Evolutionary conservation across 208 protist species (phyloP).

Genomic region (Phytomonas sp.): DNA sequence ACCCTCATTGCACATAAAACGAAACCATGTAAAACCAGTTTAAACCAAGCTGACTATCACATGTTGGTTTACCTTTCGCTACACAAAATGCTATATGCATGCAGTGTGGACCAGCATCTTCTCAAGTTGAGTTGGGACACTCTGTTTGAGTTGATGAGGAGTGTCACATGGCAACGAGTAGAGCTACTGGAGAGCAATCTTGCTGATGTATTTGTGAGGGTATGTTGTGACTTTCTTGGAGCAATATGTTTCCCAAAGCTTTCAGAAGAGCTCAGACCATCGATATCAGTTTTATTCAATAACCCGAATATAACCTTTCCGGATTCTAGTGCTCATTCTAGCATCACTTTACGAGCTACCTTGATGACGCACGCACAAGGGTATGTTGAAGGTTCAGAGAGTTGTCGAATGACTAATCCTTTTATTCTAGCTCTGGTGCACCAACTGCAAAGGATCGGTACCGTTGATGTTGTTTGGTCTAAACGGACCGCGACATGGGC

Average conservation of each 20-base stretch:
- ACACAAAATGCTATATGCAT: slow-evolving; percentile 61
- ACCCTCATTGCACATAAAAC: slow-evolving; percentile 42
- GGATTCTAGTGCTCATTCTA: background rate
- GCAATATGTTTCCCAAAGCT: slow-evolving; percentile 15
- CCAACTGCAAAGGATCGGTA: slow-evolving; percentile 43
- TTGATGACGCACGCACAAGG: background rate
- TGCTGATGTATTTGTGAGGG: slow-evolving; percentile 36
- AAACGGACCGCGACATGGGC: slow-evolving; percentile 55
- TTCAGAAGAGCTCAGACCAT: background rate
- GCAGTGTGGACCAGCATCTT: slow-evolving; percentile 25
- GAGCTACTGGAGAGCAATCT: slow-evolving; percentile 33
- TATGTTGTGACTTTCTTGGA: slow-evolving; percentile 43
- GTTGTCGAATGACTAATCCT: slow-evolving; percentile 11
- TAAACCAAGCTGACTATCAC: slow-evolving; percentile 46
- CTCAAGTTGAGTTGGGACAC: slow-evolving; percentile 41
- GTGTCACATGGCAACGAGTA: slow-evolving; percentile 16
- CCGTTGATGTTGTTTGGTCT: slow-evolving; percentile 44
- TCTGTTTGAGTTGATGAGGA: slow-evolving; percentile 21
- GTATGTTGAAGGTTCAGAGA: background rate
- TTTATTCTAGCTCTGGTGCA: slow-evolving; percentile 38
- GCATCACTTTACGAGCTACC: background rate
- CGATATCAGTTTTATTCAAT: background rate
- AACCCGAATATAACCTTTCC: background rate
- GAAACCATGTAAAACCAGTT: background rate
- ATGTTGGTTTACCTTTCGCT: slow-evolving; percentile 55